These are phyloP conservation scores for Kazachstania bromeliacearum DNA, from an alignment of 805 yeast genomes.

Conservation along the genomic window DNA sequence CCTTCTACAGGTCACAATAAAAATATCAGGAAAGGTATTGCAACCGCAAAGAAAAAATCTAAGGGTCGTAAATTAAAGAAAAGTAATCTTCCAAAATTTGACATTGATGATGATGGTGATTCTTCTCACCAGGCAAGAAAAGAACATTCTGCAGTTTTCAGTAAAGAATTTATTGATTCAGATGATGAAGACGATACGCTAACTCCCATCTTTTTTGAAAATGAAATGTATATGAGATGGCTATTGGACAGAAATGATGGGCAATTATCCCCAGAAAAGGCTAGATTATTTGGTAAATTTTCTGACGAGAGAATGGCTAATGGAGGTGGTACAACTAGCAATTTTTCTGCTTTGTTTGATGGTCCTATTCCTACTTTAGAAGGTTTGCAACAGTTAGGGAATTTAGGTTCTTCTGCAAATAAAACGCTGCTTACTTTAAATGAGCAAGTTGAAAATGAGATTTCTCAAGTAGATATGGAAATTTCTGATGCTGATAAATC, in stretches of 20 bases:
- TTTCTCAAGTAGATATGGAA: neutral
- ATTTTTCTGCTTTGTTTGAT: constrained; percentile 22
- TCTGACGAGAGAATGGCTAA: constrained; percentile 22
- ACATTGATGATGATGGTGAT: constrained; percentile 7
- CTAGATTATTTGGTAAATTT: constrained; percentile 19
- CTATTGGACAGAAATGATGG: constrained; percentile 24
- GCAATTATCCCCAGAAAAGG: constrained; percentile 17
- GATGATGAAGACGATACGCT: constrained; percentile 20
- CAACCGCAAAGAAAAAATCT: constrained; percentile 8
- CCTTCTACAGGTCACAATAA: neutral
- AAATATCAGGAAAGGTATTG: constrained; percentile 16
- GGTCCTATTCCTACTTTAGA: constrained; percentile 18
- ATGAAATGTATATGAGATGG: constrained; percentile 29
- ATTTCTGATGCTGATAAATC: neutral
- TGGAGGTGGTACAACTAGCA: constrained; percentile 12
- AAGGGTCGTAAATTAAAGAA: constrained; percentile 1
- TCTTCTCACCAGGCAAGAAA: neutral
- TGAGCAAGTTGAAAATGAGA: constrained; percentile 1
- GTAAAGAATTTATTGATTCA: constrained; percentile 29
- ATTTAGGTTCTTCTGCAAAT: constrained; percentile 10
- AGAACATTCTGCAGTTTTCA: constrained; percentile 10
- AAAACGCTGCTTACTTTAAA: constrained; percentile 10
- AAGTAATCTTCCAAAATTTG: constrained; percentile 10
- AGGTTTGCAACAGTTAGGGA: constrained; percentile 2
- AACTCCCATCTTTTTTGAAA: constrained; percentile 26